Evolutionary conservation across 306 rosid species (phyloP).

Genomic region (Cucumis cinereus): DNA sequence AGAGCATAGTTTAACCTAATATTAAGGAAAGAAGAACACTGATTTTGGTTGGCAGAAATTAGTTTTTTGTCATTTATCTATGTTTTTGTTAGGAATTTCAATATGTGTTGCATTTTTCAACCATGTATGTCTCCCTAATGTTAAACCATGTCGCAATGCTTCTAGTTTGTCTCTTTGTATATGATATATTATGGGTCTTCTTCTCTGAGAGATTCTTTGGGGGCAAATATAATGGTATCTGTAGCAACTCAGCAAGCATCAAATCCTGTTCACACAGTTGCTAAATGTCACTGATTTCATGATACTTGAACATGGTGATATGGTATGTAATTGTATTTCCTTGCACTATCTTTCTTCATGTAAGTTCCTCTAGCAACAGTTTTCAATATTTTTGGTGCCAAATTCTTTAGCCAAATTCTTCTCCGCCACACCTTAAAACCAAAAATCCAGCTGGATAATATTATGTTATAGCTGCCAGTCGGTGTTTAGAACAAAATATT

Average conservation of each 20-base stretch:
- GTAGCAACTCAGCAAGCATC: constrained; percentile 94
- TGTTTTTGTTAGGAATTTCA: constrained; percentile 55
- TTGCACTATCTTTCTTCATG: background rate
- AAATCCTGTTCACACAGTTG: constrained; percentile 93
- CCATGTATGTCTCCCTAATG: constrained; percentile 93
- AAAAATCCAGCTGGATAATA: too few species aligned
- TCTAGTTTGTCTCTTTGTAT: constrained; percentile 70
- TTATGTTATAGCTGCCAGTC: too few species aligned
- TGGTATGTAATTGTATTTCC: constrained; percentile 41
- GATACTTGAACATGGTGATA: constrained; percentile 99
- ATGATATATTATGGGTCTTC: constrained; percentile 98
- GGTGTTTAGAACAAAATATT: background rate
- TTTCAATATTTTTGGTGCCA: background rate
- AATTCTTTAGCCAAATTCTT: too few species aligned
- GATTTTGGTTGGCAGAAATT: background rate
- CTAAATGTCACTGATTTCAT: constrained; percentile 75
- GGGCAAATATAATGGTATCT: constrained; percentile 98
- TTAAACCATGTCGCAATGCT: constrained; percentile 94
- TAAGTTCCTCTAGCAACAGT: background rate
- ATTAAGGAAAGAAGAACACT: background rate
- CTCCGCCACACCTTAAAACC: too few species aligned
- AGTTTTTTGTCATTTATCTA: background rate
- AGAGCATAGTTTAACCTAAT: background rate
- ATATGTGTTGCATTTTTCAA: constrained; percentile 94
- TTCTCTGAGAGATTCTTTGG: constrained; percentile 94